Percentiles rank a stretch among this genome's conserved stretches.
phyloP scores from a whole-genome alignment of 2,329 filamentous ascomycete genomes.

The Cryphonectria naterciae region DNA sequence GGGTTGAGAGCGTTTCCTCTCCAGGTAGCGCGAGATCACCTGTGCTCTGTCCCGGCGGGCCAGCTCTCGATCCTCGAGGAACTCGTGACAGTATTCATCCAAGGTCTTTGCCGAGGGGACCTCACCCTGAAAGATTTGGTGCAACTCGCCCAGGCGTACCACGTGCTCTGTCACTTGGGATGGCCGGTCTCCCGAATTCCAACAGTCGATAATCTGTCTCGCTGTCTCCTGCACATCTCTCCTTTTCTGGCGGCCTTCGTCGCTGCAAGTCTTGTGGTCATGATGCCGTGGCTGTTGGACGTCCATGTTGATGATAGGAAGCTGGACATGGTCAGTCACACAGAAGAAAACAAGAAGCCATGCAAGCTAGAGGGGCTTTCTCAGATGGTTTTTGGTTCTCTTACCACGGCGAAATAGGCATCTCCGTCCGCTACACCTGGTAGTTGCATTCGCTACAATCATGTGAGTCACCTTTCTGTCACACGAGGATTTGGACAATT shows the following conservation, averaged over 20 bases:
- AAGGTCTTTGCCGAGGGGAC: not conserved
- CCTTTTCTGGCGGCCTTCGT: not conserved
- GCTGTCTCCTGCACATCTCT: not conserved
- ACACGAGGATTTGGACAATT: not conserved
- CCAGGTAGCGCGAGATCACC: not conserved
- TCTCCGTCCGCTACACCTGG: not conserved
- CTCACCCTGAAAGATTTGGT: not conserved
- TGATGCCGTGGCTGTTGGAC: not conserved
- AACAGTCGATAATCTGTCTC: not conserved
- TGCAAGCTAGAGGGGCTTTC: not conserved
- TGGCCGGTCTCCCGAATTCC: not conserved
- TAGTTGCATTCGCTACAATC: not conserved
- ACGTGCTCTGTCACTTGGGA: not conserved
- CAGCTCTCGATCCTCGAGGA: not conserved
- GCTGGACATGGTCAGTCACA: not conserved
- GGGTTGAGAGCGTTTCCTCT: not conserved
- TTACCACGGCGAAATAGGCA: not conserved
- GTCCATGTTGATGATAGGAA: not conserved
- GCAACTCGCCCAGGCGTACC: not conserved
- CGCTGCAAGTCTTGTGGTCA: not conserved
- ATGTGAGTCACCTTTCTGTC: not conserved
- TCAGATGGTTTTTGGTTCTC: not conserved
- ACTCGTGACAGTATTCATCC: not conserved
- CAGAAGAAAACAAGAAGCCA: not conserved
- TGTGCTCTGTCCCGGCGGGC: not conserved